Conservation (phyloP, 2,329 filamentous ascomycete species). For the Alternaria postmessia region DNA sequence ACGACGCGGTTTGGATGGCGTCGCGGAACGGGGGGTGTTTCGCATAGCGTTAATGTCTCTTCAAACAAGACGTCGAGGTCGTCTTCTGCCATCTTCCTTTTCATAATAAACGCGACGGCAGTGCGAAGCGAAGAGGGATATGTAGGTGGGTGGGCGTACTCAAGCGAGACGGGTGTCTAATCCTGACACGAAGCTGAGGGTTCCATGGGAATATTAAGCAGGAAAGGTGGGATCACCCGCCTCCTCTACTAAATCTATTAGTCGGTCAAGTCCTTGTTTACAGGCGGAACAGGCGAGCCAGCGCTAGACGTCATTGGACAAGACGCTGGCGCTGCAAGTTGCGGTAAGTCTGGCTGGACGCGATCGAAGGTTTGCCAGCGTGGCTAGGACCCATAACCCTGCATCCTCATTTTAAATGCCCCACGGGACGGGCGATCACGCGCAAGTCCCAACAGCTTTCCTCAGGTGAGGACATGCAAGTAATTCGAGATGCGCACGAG, state of each 20-base stretch:
- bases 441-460: conserved; percentile 8
- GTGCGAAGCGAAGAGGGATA: conserved; percentile 6
- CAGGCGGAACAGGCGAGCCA: conserved; percentile 25
- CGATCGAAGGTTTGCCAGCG: conserved; percentile 24
- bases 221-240: conserved; percentile 29
- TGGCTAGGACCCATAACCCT: conserved; percentile 27
- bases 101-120: conserved; percentile 16
- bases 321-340: conserved; percentile 7
- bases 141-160: conserved; percentile 9
- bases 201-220: conserved; percentile 30
- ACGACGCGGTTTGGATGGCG: conserved; percentile 24
- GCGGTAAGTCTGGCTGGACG: conserved; percentile 22
- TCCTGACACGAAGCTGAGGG: conserved; percentile 26
- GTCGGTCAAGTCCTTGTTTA: conserved; percentile 28
- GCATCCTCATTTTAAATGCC: conserved; percentile 19
- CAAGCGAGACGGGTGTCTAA: conserved; percentile 23
- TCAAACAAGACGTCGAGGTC: conserved; percentile 22
- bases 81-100: conserved; percentile 19
- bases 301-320: conserved; percentile 30
- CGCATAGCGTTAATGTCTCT: conserved; percentile 20
- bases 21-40: conserved; percentile 28
- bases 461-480: conserved; percentile 10
- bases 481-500: conserved; percentile 9
- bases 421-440: conserved; percentile 9
- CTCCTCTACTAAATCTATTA: conserved; percentile 21